Evolutionary conservation across 306 rosid genomes (phyloP), one percentile per base, ranked within the genome.

Genomic region (Dalbergia oliveri): DNA sequence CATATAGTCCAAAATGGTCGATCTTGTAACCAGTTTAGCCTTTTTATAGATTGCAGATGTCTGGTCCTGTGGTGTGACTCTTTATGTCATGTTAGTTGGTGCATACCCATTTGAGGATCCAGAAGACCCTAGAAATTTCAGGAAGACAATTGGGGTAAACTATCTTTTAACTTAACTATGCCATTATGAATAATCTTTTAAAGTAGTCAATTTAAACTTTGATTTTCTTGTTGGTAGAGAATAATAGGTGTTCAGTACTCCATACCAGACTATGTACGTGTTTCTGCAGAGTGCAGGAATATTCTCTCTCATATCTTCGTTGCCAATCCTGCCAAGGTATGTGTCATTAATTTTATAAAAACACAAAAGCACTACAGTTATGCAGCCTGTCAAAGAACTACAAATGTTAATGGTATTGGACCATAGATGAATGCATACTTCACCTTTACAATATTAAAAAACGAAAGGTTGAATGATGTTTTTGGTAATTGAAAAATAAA

Each of bases 31-130:
- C 80, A 72, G 64, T 67, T 49, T 69, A 81, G 79, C 82, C 50
- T 39, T 79, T 68, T 69, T 80, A 81, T 82, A 96, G 99, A 91
- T 90, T 84, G 92, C 98, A 72, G 99, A 96, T 85, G 99, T 96
- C 79, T 96, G 99, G 99, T 96, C 99, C 35, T 93, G 98, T 82
- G 99, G 99, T 47, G 99, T 96, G 79, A 96, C 99, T 16, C 83
- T 96, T 35, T 96, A 96, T 43, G 99, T 96, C 79, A 96, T 96
- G 99, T 84, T 93, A 80, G 97, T 93, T 18, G 99, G 99, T 80
- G 98, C 94, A 67, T 96, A 96, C 76, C 99, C 99, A 45, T 93
- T 96, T 76, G 99, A 96, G 89, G 99, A 96, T 72, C 98, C 99
- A 8, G 97, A 93, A 78, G 99, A 96, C 86, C 98, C 98, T 39